A percentile compares a stretch with the other conserved stretches of the same genome.
Evolutionary conservation across 2,329 filamentous ascomycete species (phyloP).

Genomic region (Bertia moriformis): DNA sequence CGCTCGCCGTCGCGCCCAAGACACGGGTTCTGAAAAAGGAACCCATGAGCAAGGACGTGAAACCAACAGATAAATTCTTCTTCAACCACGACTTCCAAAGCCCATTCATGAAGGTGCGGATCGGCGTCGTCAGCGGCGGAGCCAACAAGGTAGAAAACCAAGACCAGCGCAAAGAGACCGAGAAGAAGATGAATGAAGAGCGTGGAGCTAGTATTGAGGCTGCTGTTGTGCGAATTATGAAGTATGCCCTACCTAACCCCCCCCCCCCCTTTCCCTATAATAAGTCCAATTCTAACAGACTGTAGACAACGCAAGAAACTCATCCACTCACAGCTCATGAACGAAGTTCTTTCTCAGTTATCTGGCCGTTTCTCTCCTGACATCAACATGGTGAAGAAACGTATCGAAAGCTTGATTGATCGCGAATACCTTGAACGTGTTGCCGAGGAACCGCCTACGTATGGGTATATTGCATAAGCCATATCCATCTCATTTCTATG

Average conservation of each 20-base stretch:
- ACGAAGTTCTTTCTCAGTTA: constrained; percentile 30
- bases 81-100: constrained; percentile 51
- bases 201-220: constrained; percentile 32
- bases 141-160: constrained; percentile 49
- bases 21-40: constrained; percentile 49
- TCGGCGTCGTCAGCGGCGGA: constrained; percentile 44
- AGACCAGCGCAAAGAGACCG: constrained; percentile 11
- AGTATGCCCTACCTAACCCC: constrained; percentile 18
- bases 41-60: constrained; percentile 54
- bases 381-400: constrained; percentile 33
- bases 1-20: constrained; percentile 49
- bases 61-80: constrained; percentile 42
- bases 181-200: constrained; percentile 25
- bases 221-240: constrained; percentile 36
- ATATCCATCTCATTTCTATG: background rate
- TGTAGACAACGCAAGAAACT: constrained; percentile 29
- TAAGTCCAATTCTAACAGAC: constrained; percentile 3
- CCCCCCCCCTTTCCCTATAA: background rate
- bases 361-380: constrained; percentile 30
- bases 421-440: constrained; percentile 31
- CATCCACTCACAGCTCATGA: constrained; percentile 29
- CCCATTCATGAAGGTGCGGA: constrained; percentile 48
- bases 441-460: constrained; percentile 22
- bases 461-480: constrained; percentile 24
- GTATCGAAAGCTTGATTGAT: constrained; percentile 35